Conservation (phyloP, 768 basidiomycete genomes). For the Mycena amicta region DNA sequence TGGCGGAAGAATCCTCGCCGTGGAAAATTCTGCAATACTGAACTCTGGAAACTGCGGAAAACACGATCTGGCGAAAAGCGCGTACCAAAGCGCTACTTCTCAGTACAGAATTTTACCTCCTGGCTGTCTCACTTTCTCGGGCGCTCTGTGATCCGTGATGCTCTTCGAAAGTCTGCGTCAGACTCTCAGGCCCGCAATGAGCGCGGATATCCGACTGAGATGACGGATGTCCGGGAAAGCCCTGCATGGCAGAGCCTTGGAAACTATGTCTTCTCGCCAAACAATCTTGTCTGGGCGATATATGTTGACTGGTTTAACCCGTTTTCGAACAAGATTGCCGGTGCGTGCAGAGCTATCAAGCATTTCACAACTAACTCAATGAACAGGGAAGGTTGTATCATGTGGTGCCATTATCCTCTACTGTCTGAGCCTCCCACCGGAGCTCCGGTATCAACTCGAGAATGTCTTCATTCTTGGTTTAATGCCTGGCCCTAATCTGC, state of each 20-base stretch:
- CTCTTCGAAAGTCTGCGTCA: conserved; percentile 11
- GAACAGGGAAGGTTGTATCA: conserved; percentile 1
- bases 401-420: conserved; percentile 5
- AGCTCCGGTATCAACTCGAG: background rate
- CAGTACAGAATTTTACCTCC: background rate
- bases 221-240: conserved; percentile 31
- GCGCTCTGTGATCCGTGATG: background rate
- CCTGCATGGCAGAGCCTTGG: conserved; percentile 28
- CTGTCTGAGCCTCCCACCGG: background rate
- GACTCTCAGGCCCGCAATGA: conserved; percentile 4
- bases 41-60: conserved; percentile 22
- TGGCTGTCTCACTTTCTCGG: conserved; percentile 2
- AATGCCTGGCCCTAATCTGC: background rate
- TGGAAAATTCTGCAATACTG: background rate
- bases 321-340: conserved; percentile 34
- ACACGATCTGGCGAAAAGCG: background rate
- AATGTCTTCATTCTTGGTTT: background rate
- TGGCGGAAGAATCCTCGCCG: background rate
- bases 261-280: conserved; percentile 13
- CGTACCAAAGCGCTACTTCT: background rate
- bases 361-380: background rate
- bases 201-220: conserved; percentile 4
- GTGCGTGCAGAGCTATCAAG: conserved; percentile 8
- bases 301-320: conserved; percentile 43
- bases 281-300: conserved; percentile 30